phyloP scores from a whole-genome alignment of 768 basidiomycete genomes.

The Chalciporus pseudorubinellus region DNA sequence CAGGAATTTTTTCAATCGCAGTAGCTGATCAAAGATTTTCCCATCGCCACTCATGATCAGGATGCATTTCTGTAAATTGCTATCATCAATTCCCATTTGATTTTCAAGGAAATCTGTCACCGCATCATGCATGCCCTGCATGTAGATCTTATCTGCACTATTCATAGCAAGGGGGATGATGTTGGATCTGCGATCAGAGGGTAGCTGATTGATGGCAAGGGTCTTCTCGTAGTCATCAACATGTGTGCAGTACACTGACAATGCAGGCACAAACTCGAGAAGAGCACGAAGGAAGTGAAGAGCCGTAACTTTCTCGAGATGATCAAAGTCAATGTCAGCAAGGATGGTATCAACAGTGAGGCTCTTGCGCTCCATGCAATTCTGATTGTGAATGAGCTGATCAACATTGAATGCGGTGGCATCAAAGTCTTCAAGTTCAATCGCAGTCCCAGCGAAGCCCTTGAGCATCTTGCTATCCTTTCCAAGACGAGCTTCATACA shows the following conservation, averaged over 20 bases:
- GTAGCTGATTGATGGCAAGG: background rate
- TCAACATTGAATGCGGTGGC: background rate
- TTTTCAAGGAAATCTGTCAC: background rate
- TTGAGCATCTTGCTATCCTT: slow-evolving; percentile 14
- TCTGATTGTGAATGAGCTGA: background rate
- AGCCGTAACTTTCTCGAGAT: background rate
- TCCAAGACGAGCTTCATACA: slow-evolving; percentile 1
- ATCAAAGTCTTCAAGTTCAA: background rate
- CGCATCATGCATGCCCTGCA: background rate
- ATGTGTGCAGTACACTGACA: background rate
- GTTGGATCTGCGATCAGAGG: background rate
- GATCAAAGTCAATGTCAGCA: background rate
- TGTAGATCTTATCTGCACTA: background rate
- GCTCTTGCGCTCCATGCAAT: background rate
- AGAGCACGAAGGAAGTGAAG: background rate
- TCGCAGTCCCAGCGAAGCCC: slow-evolving; percentile 8
- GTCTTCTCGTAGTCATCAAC: background rate
- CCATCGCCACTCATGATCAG: background rate
- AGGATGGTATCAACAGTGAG: background rate
- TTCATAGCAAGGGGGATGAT: background rate
- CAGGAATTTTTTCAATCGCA: background rate
- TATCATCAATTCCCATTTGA: background rate
- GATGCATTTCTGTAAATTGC: background rate
- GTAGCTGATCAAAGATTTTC: background rate
- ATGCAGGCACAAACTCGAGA: background rate